Evolutionary conservation across 2,329 filamentous ascomycete genomes (phyloP).

Genomic region (Geosmithia putterillii): DNA sequence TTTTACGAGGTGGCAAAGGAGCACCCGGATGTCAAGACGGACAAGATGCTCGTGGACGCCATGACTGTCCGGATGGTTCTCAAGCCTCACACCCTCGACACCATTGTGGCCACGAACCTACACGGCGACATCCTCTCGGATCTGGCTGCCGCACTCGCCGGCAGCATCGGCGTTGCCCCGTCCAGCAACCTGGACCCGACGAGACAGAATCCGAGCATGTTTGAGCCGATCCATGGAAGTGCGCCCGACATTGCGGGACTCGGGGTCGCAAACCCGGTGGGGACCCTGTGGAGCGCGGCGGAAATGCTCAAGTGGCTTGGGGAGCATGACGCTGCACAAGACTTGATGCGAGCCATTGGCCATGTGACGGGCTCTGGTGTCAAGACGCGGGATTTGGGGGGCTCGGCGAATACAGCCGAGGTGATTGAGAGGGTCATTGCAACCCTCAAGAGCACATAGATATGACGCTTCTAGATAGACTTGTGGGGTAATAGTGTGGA

Average conservation of each 20-base stretch:
- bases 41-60: conserved; percentile 57
- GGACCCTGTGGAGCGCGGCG: conserved; percentile 44
- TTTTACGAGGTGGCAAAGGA: conserved; percentile 39
- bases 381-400: conserved; percentile 41
- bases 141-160: conserved; percentile 56
- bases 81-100: conserved; percentile 46
- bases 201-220: conserved; percentile 41
- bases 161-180: conserved; percentile 60
- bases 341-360: conserved; percentile 38
- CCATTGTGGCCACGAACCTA: conserved; percentile 51
- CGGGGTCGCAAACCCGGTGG: conserved; percentile 44
- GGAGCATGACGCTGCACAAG: conserved; percentile 33
- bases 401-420: conserved; percentile 21
- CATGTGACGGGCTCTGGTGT: conserved; percentile 37
- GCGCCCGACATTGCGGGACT: conserved; percentile 47
- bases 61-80: conserved; percentile 55
- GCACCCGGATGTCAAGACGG: conserved; percentile 46
- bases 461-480: too few relatives aligned
- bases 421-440: conserved; percentile 20
- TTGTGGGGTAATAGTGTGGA: too few relatives aligned
- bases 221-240: conserved; percentile 48
- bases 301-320: conserved; percentile 48
- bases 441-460: too few relatives aligned
- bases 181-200: conserved; percentile 55
- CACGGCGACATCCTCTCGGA: conserved; percentile 59